Evolutionary conservation across 805 yeast genomes (phyloP), one percentile per base, ranked within the genome.

Genomic region (Metschnikowia anglica): DNA sequence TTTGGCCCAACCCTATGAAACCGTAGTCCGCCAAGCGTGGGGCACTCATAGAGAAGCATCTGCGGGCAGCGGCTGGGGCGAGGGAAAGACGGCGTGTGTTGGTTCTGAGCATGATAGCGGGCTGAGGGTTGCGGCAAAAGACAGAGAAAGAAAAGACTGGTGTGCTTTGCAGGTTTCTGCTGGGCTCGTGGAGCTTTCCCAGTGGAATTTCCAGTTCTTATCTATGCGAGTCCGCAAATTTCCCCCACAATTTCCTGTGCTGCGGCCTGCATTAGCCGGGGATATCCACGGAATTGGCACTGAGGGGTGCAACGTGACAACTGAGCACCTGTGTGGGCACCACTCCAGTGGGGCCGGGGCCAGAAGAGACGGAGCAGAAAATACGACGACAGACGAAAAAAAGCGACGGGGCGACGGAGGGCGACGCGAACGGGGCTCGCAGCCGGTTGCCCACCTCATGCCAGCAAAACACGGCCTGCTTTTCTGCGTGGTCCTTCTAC

Each of bases 1-100:
- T 76, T 43, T 73, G 74, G 23, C 81, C 81, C 23, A 77, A 62
- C n/a, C 81, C 81, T 31, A 76, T 70, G 60, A 76, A 76, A 21
- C 81, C 81, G 51, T 71, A 76, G 33, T 47, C 52, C 30, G 60
- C 51, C 8, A 7, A 12, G 11, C 21, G 16, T 2, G 37, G 37
- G n/a, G 39, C 15, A n/a, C 39, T 20, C 12, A 25, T 5, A 10
- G 49, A 45, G 20, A 52, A 34, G n/a, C 33, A 15, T 11, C 54
- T 36, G 27, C 43, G 43, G 34, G 36, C 39, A 17, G 26, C 26
- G 12, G 16, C 5, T n/a, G 43, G 28, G 4, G 24, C 15, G 5
- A 11, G 8, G 3, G 18, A 17, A 12, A 34, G 23, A 8, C 31
- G 34, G 13, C 16, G 39, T 18, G 20, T 8, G 18, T 25, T 16